Percentiles rank a stretch among this genome's conserved stretches.
Conservation (phyloP, 2,329 filamentous ascomycete species). For the Pseudonectria buxi region DNA sequence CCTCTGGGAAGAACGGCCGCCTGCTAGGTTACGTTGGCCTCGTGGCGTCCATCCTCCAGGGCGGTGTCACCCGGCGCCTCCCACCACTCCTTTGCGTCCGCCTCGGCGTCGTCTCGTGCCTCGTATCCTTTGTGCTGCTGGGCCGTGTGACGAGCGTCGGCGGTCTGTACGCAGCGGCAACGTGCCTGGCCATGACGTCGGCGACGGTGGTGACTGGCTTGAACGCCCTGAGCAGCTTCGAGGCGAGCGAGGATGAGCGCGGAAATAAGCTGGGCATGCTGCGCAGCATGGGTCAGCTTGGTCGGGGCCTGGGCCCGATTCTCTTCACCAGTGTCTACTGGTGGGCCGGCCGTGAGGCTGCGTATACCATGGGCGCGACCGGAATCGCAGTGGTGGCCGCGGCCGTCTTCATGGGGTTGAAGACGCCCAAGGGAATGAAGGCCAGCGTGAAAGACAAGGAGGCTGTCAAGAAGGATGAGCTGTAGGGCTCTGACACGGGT, state of each 20-base stretch:
- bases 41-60: constrained; percentile 86
- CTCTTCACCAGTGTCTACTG: constrained; percentile 95
- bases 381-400: constrained; percentile 71
- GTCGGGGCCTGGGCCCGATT: constrained; percentile 77
- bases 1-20: constrained; percentile 71
- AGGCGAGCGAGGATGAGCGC: constrained; percentile 71
- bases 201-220: constrained; percentile 92
- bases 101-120: constrained; percentile 69
- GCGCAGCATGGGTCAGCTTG: constrained; percentile 76
- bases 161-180: constrained; percentile 74
- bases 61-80: constrained; percentile 79
- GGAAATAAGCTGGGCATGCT: constrained; percentile 83
- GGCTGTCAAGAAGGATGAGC: constrained; percentile 12
- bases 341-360: constrained; percentile 88
- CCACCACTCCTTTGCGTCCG: constrained; percentile 75
- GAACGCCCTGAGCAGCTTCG: constrained; percentile 86
- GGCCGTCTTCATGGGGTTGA: constrained; percentile 65
- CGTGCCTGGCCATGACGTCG: constrained; percentile 79
- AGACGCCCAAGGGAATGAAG: constrained; percentile 44
- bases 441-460: constrained; percentile 12
- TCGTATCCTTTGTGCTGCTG: constrained; percentile 74
- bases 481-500: not conserved
- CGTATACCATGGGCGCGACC: constrained; percentile 72
- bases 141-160: constrained; percentile 59
- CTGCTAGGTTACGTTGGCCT: constrained; percentile 88